Evolutionary conservation across 768 basidiomycete genomes (phyloP).

Genomic region (Tylopilus balloui): DNA sequence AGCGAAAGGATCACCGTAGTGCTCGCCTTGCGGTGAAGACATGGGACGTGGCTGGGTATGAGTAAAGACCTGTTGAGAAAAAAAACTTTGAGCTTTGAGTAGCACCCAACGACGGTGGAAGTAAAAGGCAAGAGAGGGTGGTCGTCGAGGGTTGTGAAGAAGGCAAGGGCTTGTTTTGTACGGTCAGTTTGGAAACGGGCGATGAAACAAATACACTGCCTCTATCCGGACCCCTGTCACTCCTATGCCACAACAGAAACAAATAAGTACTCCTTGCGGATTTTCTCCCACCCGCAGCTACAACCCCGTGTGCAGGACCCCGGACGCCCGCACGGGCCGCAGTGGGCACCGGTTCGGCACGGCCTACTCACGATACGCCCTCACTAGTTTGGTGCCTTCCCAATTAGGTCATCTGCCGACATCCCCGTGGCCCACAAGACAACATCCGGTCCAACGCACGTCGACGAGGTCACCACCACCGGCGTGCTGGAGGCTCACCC

Average conservation of each 20-base stretch:
- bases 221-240: conserved; percentile 29
- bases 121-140: conserved; percentile 4
- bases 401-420: too few species aligned
- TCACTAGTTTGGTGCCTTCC: too few species aligned
- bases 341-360: conserved; percentile 4
- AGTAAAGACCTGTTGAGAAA: conserved; percentile 5
- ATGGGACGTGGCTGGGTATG: conserved; percentile 11
- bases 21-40: conserved; percentile 31
- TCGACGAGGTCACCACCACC: too few species aligned
- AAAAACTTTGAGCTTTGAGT: conserved; percentile 6
- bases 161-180: conserved; percentile 26
- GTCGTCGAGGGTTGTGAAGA: conserved; percentile 22
- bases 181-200: conserved; percentile 25
- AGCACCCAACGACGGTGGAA: conserved; percentile 8
- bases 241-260: conserved; percentile 12
- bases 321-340: not conserved
- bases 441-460: too few species aligned
- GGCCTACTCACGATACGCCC: too few species aligned
- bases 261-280: too few species aligned
- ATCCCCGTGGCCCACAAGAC: too few species aligned
- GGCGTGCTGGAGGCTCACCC: too few species aligned
- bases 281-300: too few species aligned
- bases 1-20: conserved; percentile 64
- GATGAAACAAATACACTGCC: conserved; percentile 33
- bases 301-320: too few species aligned